phyloP scores from a whole-genome alignment of 352 stramenopile genomes.

The Pythium phragmiticola region DNA sequence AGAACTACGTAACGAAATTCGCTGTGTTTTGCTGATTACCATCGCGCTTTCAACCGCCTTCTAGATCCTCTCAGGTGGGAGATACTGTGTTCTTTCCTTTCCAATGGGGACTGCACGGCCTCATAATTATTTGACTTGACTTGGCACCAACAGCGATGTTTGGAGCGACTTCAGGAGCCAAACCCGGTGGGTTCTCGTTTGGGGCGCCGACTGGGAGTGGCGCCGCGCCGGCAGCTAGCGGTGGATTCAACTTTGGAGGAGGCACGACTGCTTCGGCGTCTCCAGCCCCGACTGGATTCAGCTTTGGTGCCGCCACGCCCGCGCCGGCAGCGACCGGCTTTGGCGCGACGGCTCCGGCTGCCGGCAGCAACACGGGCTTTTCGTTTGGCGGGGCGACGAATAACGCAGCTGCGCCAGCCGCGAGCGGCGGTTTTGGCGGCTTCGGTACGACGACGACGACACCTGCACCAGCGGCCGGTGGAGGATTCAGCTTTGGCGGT shows the following conservation, averaged over 20 bases:
- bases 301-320: constrained; percentile 29
- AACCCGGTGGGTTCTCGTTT: constrained; percentile 49
- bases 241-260: constrained; percentile 37
- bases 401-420: constrained; percentile 25
- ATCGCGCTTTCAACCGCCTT: not conserved
- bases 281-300: constrained; percentile 19
- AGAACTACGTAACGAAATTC: not conserved
- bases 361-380: constrained; percentile 39
- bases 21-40: not conserved
- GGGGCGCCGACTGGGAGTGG: constrained; percentile 23
- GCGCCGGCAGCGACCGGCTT: constrained; percentile 25
- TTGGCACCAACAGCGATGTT: constrained; percentile 38
- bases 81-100: not conserved
- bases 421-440: constrained; percentile 22
- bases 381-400: constrained; percentile 44
- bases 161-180: constrained; percentile 33
- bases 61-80: not conserved
- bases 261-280: constrained; percentile 24
- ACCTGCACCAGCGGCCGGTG: constrained; percentile 15
- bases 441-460: constrained; percentile 32
- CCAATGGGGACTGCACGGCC: not conserved
- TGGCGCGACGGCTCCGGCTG: constrained; percentile 31
- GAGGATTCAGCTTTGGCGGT: constrained; percentile 45
- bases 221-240: constrained; percentile 11
- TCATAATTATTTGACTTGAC: not conserved